Base-by-base conservation (phyloP, 2,329 filamentous ascomycete genomes). In the Hymenoscyphus albidus region DNA sequence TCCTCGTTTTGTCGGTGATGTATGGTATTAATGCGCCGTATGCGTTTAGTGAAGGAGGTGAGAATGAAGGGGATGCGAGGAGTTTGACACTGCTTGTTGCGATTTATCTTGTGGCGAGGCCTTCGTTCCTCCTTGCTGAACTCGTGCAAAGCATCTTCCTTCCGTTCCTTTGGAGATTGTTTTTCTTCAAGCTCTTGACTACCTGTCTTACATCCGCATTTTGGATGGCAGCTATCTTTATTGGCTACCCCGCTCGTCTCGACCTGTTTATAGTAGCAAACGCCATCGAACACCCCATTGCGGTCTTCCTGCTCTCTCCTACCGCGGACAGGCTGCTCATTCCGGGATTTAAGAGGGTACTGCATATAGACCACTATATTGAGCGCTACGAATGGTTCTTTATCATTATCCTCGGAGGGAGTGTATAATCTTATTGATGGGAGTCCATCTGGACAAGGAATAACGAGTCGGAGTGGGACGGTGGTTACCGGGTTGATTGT, bases 11-110 rank as follows among this genome's bases (percentile, higher is more conserved):
- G 5, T 62, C 59, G 2, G 68, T 70, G 32, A 16, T 68, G 1
- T 68, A 68, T 56, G 68, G 68, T 0, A 64, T 70, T 32, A 70
- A 70, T 51, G 68, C 66, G 16, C 68, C 68, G 3, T 70, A 56
- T 27, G 66, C 65, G 1, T 67, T 63, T 44, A 59, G 10, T 2
- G 31, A 62, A 31, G 18, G 14, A 4, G 27, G 27, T 27, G 27
- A 27, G 27, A 40, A 62, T 4, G 54, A 51, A 16, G 65, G 44
- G 6, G 62, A 65, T 22, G 38, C 38, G 22, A 65, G 32, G 35
- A 66, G 65, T 7, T 32, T 70, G 1, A 67, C 31, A 27, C n/a
- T 70, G 14, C 61, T 68, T 14, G 65, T 70, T n/a, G 27, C n/a
- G 10, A 39, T 64, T 13, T 70, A 70, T 42, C 62, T 70, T 10